Evolutionary conservation across 306 rosid genomes (phyloP).

Genomic region (Vigna angularis): DNA sequence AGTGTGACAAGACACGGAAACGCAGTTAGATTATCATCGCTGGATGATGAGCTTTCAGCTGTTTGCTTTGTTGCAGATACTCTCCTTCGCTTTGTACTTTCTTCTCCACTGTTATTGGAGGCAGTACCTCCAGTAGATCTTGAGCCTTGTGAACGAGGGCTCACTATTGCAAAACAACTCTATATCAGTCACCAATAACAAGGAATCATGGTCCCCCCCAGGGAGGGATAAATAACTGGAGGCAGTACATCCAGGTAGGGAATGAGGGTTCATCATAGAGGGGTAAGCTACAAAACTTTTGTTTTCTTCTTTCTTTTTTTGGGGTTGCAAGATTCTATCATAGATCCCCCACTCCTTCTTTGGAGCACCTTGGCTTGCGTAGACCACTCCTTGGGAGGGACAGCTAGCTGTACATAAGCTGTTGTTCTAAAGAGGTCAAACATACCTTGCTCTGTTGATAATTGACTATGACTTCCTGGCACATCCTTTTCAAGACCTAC

Average conservation of each 20-base stretch:
- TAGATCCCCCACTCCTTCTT: conserved; percentile 4
- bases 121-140: conserved; percentile 56
- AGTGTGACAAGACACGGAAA: conserved; percentile 79
- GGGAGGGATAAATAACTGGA: conserved; percentile 26
- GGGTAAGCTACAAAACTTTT: neutral
- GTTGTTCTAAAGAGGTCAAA: conserved; percentile 13
- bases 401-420: conserved; percentile 23
- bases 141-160: conserved; percentile 68
- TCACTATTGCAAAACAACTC: conserved; percentile 55
- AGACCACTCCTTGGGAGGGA: conserved; percentile 25
- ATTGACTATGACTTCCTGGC: conserved; percentile 60
- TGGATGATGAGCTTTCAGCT: conserved; percentile 71
- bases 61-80: conserved; percentile 68
- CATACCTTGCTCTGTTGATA: conserved; percentile 69
- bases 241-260: conserved; percentile 23
- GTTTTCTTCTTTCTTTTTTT: conserved; percentile 15
- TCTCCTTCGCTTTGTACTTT: conserved; percentile 75
- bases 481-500: conserved; percentile 56
- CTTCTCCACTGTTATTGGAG: conserved; percentile 61
- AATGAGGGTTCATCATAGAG: conserved; percentile 37
- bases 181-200: conserved; percentile 32
- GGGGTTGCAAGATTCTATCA: neutral
- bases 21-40: conserved; percentile 73
- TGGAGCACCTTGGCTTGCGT: conserved; percentile 18
- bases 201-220: conserved; percentile 23